Percentiles rank a stretch among this genome's conserved stretches.
Conservation (phyloP, 2,329 filamentous ascomycete genomes). For the Cladosporium colombiae region DNA sequence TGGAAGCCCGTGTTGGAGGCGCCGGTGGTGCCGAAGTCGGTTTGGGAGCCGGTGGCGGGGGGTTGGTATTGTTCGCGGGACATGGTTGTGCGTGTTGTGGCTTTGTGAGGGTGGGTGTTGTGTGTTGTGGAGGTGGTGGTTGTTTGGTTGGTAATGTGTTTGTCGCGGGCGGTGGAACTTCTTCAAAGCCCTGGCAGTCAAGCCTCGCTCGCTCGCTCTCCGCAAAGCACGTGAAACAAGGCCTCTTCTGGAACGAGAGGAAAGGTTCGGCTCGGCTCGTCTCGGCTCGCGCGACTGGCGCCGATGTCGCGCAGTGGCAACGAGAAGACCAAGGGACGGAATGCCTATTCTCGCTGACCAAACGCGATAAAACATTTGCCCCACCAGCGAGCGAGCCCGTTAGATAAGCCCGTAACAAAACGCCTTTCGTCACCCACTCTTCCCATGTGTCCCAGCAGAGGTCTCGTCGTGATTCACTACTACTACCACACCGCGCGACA, state of each 20-base stretch:
- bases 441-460: constrained; percentile 35
- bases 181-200: constrained; percentile 1
- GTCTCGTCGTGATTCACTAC: constrained; percentile 1
- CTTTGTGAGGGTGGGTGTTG: constrained; percentile 3
- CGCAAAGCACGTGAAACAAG: constrained; percentile 18
- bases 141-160: neutral
- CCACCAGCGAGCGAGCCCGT: neutral
- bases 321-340: constrained; percentile 1
- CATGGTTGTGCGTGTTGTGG: constrained; percentile 18
- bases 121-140: constrained; percentile 9
- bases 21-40: constrained; percentile 32
- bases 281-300: constrained; percentile 14
- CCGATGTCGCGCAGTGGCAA: constrained; percentile 20
- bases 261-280: neutral
- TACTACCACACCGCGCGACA: neutral
- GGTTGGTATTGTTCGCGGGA: constrained; percentile 77
- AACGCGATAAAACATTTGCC: constrained; percentile 18
- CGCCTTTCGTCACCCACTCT: constrained; percentile 10
- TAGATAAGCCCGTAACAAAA: constrained; percentile 10
- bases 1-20: constrained; percentile 39
- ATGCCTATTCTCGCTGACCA: constrained; percentile 14
- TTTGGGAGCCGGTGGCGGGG: constrained; percentile 53
- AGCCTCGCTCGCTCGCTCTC: neutral
- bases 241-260: neutral
- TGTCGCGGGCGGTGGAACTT: constrained; percentile 2